These are phyloP conservation scores for Phytophthora megakarya DNA, from an alignment of 352 stramenopile genomes.

Conservation along the genomic window DNA sequence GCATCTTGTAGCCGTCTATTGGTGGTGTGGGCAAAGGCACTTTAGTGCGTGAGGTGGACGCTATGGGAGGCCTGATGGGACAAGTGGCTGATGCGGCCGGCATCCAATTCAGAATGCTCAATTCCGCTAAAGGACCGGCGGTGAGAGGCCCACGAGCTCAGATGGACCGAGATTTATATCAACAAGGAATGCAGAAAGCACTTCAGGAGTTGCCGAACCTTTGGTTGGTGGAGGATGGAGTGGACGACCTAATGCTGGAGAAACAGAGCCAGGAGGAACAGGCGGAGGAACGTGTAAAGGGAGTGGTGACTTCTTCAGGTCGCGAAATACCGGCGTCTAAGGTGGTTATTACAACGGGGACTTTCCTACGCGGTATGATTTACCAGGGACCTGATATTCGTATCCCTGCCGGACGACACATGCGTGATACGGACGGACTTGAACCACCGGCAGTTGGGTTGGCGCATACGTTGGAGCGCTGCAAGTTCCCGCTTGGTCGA, in stretches of 20 bases:
- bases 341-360: constrained; percentile 98
- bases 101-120: constrained; percentile 98
- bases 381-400: constrained; percentile 92
- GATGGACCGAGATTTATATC: constrained; percentile 98
- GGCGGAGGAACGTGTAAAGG: constrained; percentile 60
- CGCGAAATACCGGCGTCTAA: constrained; percentile 53
- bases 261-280: constrained; percentile 6
- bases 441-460: constrained; percentile 96
- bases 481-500: constrained; percentile 92
- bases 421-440: constrained; percentile 79
- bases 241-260: constrained; percentile 94
- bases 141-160: constrained; percentile 93
- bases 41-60: constrained; percentile 98
- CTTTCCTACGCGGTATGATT: constrained; percentile 96
- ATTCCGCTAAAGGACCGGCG: constrained; percentile 92
- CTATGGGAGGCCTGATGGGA: constrained; percentile 97
- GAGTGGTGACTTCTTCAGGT: constrained; percentile 67
- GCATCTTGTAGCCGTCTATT: constrained; percentile 89
- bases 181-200: constrained; percentile 91
- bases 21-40: constrained; percentile 98
- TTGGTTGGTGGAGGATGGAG: constrained; percentile 92
- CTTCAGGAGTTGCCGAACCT: constrained; percentile 87
- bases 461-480: constrained; percentile 92
- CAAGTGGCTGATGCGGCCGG: constrained; percentile 93
- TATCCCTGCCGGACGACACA: constrained; percentile 94